Evolutionary conservation across 495 filamentous ascomycete species (phyloP).

Genomic region (Elasticomyces elasticus): DNA sequence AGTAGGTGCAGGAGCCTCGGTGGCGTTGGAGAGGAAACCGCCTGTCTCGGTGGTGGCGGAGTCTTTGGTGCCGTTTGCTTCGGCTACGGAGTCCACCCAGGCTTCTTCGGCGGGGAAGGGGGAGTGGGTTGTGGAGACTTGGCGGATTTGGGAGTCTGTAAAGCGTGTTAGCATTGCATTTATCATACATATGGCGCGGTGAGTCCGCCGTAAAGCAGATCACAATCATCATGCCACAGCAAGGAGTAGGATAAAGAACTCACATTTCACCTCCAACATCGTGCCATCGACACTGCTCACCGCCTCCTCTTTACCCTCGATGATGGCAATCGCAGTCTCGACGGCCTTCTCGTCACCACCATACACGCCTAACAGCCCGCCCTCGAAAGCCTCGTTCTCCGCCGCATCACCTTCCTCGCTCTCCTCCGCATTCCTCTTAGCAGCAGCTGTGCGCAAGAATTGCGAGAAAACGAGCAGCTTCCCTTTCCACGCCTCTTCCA

Average conservation of each 20-base stretch:
- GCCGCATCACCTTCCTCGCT: slow-evolving; percentile 54
- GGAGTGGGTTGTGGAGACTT: slow-evolving; percentile 43
- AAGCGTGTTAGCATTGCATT: slow-evolving; percentile 21
- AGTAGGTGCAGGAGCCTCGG: slow-evolving; percentile 26
- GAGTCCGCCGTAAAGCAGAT: no score
- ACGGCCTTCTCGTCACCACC: slow-evolving; percentile 75
- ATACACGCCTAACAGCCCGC: slow-evolving; percentile 79
- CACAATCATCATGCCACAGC: no score
- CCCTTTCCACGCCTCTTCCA: slow-evolving; percentile 42
- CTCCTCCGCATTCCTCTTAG: slow-evolving; percentile 50
- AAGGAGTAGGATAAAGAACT: slow-evolving; percentile 27
- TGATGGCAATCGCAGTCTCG: slow-evolving; percentile 69
- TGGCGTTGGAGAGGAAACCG: no score
- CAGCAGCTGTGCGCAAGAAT: slow-evolving; percentile 43
- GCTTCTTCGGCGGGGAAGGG: slow-evolving; percentile 36
- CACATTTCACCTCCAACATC: slow-evolving; percentile 64
- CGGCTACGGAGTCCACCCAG: slow-evolving; percentile 38
- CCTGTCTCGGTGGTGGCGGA: background rate
- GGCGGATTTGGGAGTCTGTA: slow-evolving; percentile 61
- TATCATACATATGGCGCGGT: slow-evolving; percentile 19
- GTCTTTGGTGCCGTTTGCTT: slow-evolving; percentile 33
- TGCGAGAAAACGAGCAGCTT: slow-evolving; percentile 35
- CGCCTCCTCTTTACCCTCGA: slow-evolving; percentile 67
- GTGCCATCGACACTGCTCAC: slow-evolving; percentile 55
- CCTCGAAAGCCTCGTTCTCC: slow-evolving; percentile 82